Evolutionary conservation across 306 rosid genomes (phyloP).

Genomic region (Inga oerstediana): DNA sequence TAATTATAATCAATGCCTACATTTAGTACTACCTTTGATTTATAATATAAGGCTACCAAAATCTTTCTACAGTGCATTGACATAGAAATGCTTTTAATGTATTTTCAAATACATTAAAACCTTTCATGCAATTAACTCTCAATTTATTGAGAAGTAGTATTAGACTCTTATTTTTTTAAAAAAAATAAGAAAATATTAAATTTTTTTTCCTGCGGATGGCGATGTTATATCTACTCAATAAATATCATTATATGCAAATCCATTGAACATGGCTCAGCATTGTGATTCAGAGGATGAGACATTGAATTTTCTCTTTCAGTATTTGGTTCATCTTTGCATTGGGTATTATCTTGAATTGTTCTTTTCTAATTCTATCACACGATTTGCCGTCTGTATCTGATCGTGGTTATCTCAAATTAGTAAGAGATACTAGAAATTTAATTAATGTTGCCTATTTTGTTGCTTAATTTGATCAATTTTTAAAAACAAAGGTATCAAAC

Average conservation of each 20-base stretch:
- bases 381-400: not conserved
- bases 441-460: not conserved
- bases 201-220: not conserved
- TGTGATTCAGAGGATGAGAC: not conserved
- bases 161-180: too few species aligned
- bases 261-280: slow-evolving; percentile 34
- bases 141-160: too few species aligned
- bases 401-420: not conserved
- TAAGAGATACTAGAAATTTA: not conserved
- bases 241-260: not conserved
- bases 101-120: not conserved
- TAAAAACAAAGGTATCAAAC: not conserved
- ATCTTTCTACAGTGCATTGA: not conserved
- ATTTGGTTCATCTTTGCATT: not conserved
- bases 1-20: not conserved
- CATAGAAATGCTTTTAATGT: not conserved
- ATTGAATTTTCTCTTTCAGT: slow-evolving; percentile 20
- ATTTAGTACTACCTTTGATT: not conserved
- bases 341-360: not conserved
- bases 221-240: slow-evolving; percentile 18
- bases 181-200: too few species aligned
- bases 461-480: not conserved
- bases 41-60: not conserved
- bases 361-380: not conserved
- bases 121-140: not conserved